phyloP scores from a whole-genome alignment of 2,329 filamentous ascomycete species.

The Colletotrichum brevisporum region DNA sequence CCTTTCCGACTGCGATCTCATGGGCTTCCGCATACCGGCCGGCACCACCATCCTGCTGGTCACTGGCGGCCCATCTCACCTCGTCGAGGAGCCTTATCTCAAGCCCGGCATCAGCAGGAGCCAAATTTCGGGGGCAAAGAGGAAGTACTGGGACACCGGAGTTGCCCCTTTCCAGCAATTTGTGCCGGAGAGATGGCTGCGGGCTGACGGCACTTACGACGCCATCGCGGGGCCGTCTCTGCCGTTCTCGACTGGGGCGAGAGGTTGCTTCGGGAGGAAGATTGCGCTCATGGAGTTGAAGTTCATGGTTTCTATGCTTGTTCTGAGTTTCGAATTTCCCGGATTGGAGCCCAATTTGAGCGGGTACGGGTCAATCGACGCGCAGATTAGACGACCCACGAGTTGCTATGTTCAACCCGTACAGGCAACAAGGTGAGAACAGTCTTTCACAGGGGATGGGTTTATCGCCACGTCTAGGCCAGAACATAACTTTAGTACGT shows the following conservation, averaged over 20 bases:
- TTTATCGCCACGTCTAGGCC: no score
- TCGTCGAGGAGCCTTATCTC: not conserved
- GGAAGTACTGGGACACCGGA: not conserved
- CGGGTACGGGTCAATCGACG: not conserved
- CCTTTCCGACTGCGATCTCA: not conserved
- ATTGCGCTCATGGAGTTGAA: conserved; percentile 1
- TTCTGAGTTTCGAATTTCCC: not conserved
- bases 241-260: not conserved
- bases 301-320: not conserved
- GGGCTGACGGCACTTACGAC: not conserved
- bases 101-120: not conserved
- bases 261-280: conserved; percentile 3
- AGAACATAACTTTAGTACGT: no score
- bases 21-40: not conserved
- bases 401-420: not conserved
- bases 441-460: no score
- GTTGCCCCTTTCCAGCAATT: not conserved
- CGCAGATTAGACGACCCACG: not conserved
- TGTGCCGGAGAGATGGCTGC: not conserved
- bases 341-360: not conserved
- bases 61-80: not conserved
- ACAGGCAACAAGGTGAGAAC: not conserved
- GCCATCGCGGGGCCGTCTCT: conserved; percentile 5
- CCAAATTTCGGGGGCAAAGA: not conserved
- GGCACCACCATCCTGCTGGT: not conserved